Percentiles rank a stretch among this genome's conserved stretches.
Conservation (phyloP, 2,329 filamentous ascomycete species). For the Ascomycota sp. region DNA sequence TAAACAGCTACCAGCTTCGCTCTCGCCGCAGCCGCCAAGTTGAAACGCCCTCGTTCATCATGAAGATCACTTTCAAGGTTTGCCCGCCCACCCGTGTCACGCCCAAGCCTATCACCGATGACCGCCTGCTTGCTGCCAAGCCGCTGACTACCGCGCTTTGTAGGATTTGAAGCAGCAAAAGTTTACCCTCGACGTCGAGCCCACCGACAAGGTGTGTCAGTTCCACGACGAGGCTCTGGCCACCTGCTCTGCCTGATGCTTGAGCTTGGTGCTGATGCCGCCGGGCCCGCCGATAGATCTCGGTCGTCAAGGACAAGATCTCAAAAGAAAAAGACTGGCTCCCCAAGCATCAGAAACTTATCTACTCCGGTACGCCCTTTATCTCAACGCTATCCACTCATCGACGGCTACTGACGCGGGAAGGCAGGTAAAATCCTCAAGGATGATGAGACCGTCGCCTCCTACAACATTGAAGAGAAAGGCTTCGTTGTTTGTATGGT, state of each 20-base stretch:
- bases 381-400: constrained; percentile 1
- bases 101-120: constrained; percentile 1
- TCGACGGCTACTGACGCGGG: constrained; percentile 5
- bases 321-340: constrained; percentile 88
- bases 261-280: neutral
- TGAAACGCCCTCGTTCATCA: constrained; percentile 24
- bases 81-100: constrained; percentile 7
- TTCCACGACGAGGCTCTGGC: constrained; percentile 7
- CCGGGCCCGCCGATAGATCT: constrained; percentile 37
- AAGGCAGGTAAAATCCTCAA: constrained; percentile 94
- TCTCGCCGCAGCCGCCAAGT: constrained; percentile 5
- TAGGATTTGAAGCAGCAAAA: constrained; percentile 98
- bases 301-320: constrained; percentile 82
- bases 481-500: constrained; percentile 98
- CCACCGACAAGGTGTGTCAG: constrained; percentile 63
- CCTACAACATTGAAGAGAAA: constrained; percentile 98
- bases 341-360: constrained; percentile 75
- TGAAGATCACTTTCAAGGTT: constrained; percentile 52
- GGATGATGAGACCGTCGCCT: constrained; percentile 90
- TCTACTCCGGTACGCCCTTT: constrained; percentile 65
- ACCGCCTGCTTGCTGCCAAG: too few relatives aligned
- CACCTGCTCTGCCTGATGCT: neutral
- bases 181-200: constrained; percentile 89
- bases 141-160: constrained; percentile 1
- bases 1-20: too few relatives aligned